These are phyloP conservation scores for Wickerhamiella musiphila DNA, from an alignment of 805 yeast species.

Conservation along the genomic window DNA sequence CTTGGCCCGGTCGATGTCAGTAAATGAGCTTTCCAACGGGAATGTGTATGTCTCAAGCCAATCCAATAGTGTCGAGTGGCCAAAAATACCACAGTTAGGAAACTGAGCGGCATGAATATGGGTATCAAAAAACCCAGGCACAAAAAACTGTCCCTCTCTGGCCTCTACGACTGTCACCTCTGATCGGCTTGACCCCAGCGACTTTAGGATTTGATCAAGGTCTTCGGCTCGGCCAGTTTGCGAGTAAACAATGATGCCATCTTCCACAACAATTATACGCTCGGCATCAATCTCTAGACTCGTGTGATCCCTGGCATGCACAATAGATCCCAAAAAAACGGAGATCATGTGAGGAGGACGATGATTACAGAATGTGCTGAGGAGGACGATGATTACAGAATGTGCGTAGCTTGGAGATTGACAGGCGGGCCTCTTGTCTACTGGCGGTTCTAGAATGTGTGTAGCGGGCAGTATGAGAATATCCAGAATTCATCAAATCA, in stretches of 20 bases:
- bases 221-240: constrained; percentile 7
- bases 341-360: background rate
- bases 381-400: too few relatives aligned
- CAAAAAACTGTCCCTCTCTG: constrained; percentile 31
- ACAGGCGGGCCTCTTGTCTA: too few relatives aligned
- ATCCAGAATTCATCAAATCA: too few relatives aligned
- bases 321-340: constrained; percentile 7
- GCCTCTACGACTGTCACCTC: constrained; percentile 3
- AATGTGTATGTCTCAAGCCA: constrained; percentile 84
- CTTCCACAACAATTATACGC: constrained; percentile 48
- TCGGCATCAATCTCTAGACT: constrained; percentile 34
- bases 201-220: constrained; percentile 1
- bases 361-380: background rate
- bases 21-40: constrained; percentile 63
- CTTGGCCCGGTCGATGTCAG: constrained; percentile 35
- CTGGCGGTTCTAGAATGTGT: too few relatives aligned
- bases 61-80: constrained; percentile 66
- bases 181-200: background rate
- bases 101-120: constrained; percentile 77
- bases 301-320: constrained; percentile 6
- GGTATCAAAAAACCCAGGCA: constrained; percentile 72
- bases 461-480: too few relatives aligned
- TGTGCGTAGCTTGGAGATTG: too few relatives aligned
- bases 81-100: constrained; percentile 71
- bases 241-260: constrained; percentile 34